Percentiles rank a stretch among this genome's conserved stretches.
Evolutionary conservation across 129 eudicot species (phyloP).

Genomic region (Escallonia herrerae): DNA sequence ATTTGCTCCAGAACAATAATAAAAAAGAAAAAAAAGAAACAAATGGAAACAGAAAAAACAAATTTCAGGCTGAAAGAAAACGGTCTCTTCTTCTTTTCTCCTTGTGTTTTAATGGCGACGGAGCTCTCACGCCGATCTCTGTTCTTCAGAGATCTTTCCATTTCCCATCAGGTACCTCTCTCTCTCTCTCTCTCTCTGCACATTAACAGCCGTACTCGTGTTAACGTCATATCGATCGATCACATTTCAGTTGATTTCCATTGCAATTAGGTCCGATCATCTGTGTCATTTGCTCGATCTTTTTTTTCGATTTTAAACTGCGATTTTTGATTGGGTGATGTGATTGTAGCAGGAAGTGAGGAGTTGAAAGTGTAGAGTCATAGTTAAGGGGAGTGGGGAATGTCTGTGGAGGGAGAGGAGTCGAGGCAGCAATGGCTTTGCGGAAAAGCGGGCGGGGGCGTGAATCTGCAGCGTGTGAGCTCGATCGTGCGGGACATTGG

Average conservation of each 20-base stretch:
- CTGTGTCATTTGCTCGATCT: background rate
- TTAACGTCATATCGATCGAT: background rate
- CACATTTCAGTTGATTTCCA: constrained; percentile 8
- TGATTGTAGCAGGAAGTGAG: constrained; percentile 10
- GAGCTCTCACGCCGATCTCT: constrained; percentile 42
- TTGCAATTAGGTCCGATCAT: background rate
- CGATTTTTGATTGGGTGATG: background rate
- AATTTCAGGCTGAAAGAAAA: constrained; percentile 33
- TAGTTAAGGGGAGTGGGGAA: constrained; percentile 24
- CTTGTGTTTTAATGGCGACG: constrained; percentile 39
- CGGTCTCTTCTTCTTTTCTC: constrained; percentile 19
- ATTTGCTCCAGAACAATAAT: background rate
- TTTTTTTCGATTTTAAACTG: background rate
- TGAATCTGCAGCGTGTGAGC: constrained; percentile 64
- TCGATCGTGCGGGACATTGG: constrained; percentile 91
- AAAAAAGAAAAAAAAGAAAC: background rate
- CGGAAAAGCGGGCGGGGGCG: constrained; percentile 51
- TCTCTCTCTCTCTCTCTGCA: background rate
- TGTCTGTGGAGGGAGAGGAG: constrained; percentile 68
- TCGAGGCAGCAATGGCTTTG: constrained; percentile 63
- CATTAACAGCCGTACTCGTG: background rate
- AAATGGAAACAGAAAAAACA: constrained; percentile 7
- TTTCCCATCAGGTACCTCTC: background rate
- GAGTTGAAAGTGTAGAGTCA: constrained; percentile 16
- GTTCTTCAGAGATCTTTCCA: constrained; percentile 23